Percentiles rank a stretch among this genome's conserved stretches.
phyloP scores from a whole-genome alignment of 306 rosid species.

The Urtica urens region DNA sequence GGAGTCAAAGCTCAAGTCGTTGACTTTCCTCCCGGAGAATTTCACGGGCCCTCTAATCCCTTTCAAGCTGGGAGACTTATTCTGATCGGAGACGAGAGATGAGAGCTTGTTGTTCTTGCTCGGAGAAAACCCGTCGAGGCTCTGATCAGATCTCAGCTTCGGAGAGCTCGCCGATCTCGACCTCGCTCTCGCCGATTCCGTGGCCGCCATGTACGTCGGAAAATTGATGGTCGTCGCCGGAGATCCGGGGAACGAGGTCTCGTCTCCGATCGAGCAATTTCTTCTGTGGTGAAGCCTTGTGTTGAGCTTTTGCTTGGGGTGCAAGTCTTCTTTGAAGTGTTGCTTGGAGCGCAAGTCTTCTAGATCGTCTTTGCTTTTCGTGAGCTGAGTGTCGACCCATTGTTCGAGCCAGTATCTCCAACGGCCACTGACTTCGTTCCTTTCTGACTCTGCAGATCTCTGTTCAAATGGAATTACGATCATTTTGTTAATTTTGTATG shows the following conservation, averaged over 20 bases:
- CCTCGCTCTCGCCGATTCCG: constrained; percentile 79
- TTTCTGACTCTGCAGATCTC: constrained; percentile 82
- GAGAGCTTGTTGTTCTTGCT: constrained; percentile 60
- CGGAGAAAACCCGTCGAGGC: constrained; percentile 57
- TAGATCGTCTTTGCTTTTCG: constrained; percentile 77
- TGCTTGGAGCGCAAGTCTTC: constrained; percentile 51
- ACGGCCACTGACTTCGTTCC: constrained; percentile 65
- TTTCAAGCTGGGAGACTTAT: constrained; percentile 73
- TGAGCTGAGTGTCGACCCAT: constrained; percentile 94
- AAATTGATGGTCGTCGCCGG: too few species aligned
- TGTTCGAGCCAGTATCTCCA: constrained; percentile 95
- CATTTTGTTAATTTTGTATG: too few species aligned
- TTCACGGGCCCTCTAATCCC: constrained; percentile 67
- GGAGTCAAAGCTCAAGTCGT: constrained; percentile 64
- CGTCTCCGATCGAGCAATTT: constrained; percentile 52
- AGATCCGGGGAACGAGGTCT: constrained; percentile 43
- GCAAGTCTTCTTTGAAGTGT: constrained; percentile 32
- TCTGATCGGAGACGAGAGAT: constrained; percentile 35
- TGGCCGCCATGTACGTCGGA: constrained; percentile 96
- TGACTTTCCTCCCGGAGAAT: constrained; percentile 29
- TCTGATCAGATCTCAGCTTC: constrained; percentile 42
- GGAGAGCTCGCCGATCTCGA: constrained; percentile 69
- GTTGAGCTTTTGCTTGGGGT: constrained; percentile 30
- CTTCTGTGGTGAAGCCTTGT: constrained; percentile 40
- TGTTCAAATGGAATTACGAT: constrained; percentile 20